Evolutionary conservation across 306 rosid species (phyloP), one percentile per base, ranked within the genome.

Genomic region (Malus orientalis): DNA sequence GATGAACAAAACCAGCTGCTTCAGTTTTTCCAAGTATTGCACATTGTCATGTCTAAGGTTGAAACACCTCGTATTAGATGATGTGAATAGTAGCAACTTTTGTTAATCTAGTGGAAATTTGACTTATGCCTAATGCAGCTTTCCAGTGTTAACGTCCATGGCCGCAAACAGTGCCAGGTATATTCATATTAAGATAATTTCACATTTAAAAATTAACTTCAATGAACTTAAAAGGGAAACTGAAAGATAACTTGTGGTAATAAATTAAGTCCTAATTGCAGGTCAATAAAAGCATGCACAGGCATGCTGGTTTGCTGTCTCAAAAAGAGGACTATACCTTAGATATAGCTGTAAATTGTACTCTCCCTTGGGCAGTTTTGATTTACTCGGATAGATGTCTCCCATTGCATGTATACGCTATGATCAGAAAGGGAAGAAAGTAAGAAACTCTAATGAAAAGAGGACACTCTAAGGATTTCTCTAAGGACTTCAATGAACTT

Each of bases 291-390:
- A n/a, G 25, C 33, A 62, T 78, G 42, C 22, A 49, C 4, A 4
- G 20, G 67, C 68, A 59, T 82, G 61, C 74, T 54, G n/a, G 38
- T 72, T 62, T 5, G 5, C 44, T 38, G 32, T 42, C 30, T 67
- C 71, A 74, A 80, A 78, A 54, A 80, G 55, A 51, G 67, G 25
- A 74, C 55, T 71, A 74, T 85, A 95, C 97, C 98, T 95, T 81
- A 92, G 80, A 80, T 88, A 88, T 49, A 95, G 84, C 78, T 71
- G 97, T 82, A 95, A 78, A 86, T 44, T 89, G 88, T 90, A 95
- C 76, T 92, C 98, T 76, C 98, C 98, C 82, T 92, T 90, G 45
- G 98, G 97, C 82, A 92, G 97, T 73, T 84, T 95, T 51, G 96
- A 60, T 74, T 77, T 78, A 19, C 76, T 69, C 63, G 98, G 98